These are phyloP conservation scores for Pyricularia sp. DNA, from an alignment of 2,329 filamentous ascomycete species.

Conservation along the genomic window DNA sequence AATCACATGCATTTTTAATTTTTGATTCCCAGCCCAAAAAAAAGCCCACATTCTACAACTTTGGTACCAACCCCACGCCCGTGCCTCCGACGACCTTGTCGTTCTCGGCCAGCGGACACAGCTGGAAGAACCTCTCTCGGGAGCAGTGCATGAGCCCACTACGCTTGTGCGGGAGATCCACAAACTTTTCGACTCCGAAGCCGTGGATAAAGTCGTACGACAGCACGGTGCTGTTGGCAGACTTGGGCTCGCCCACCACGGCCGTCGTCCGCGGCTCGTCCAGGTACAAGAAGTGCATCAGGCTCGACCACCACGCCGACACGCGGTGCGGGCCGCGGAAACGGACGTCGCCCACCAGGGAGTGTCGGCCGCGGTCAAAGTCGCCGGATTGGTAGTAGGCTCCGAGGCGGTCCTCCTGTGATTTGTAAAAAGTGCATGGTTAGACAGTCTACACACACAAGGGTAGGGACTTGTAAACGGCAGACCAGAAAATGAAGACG, in stretches of 20 bases:
- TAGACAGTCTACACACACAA: no score
- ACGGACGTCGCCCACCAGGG: constrained; percentile 47
- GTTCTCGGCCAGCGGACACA: constrained; percentile 3
- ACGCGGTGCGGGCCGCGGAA: constrained; percentile 53
- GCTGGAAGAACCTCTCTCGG: constrained; percentile 59
- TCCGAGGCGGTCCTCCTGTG: constrained; percentile 44
- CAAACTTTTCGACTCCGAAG: constrained; percentile 61
- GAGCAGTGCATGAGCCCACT: constrained; percentile 57
- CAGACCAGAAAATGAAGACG: constrained; percentile 6
- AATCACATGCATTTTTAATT: not conserved
- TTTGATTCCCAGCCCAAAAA: not conserved
- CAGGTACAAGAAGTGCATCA: constrained; percentile 55
- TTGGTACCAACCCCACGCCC: constrained; percentile 1
- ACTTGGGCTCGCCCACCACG: constrained; percentile 63
- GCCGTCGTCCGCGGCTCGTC: constrained; percentile 48
- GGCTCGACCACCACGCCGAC: constrained; percentile 50
- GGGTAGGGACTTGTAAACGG: not conserved
- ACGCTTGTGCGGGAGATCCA: constrained; percentile 64
- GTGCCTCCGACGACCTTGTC: constrained; percentile 3
- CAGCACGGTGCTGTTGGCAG: constrained; percentile 59
- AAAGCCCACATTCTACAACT: not conserved
- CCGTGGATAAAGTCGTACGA: constrained; percentile 69
- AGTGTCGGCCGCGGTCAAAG: constrained; percentile 50
- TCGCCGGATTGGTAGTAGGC: constrained; percentile 45
- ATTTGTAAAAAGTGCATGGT: not conserved